Base-by-base conservation (phyloP, 441 rosid genomes). In the Adansonia grandidieri region DNA sequence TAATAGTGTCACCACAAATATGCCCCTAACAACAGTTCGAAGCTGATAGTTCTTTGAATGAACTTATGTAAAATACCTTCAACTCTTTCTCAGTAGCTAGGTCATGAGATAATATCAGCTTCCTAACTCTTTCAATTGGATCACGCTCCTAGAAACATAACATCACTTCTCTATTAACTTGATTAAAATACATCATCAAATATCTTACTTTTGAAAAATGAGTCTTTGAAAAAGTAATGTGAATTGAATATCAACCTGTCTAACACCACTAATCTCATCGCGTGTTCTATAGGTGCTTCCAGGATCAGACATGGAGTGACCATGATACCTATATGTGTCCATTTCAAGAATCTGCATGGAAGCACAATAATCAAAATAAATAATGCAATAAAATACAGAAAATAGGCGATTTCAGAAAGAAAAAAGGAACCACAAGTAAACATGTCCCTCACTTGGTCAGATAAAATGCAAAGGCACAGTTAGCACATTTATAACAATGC, bases 261-360 rank as follows among this genome's bases (percentile, higher is more conserved):
- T 91, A 75, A 96, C 89, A 9, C 97, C 98, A 53, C 85, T 82
- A 77, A 96, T 85, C 85, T 96, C 99, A 60, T 96, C 97, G 86
- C 97, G 98, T 28, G 97, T 96, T 65, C 98, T 97, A 88, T 96
- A 94, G 77, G 99, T 96, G 87, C 99, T 94, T 71, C 99, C 99
- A 75, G 99, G 98, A 83, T 96, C 99, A 85, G 99, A 96, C 98
- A 96, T 96, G 37, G 99, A 96, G 87, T 94, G 99, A 64, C 99
- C 98, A 19, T 92, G 99, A 84, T 94, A 96, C 84, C 98, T 91
- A 80, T 96, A 96, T 28, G 99, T 96, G 84, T 96, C 99, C 98
- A 96, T 96, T 86, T 96, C 99, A 79, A 96, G 96, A 73, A 94
- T 94, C 97, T 96, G 86, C 80, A 82, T 73, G 13, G 22, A 77